Base-by-base conservation (phyloP, 2,329 filamentous ascomycete species). In the Colletotrichum filicis region DNA sequence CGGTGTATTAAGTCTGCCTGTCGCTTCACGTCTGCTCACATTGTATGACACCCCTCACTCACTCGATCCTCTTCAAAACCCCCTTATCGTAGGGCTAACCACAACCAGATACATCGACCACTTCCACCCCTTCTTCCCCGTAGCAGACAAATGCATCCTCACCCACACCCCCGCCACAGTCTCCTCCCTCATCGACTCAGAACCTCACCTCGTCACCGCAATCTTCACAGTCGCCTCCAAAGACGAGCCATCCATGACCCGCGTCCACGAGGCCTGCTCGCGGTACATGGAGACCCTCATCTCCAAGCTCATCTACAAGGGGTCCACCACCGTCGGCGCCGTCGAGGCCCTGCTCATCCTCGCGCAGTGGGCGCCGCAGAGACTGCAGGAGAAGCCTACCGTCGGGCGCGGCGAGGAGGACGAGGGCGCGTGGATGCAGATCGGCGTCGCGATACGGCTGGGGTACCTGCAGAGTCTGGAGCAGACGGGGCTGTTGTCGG, bases 401-500 rank as follows among this genome's bases (percentile, higher is more conserved):
- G 90, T 94, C 24, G 92, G 92, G 0, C 87, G 92, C 68, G 92
- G 92, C 9, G 92, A 94, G 79, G 92, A 94, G 78, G 92, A 94
- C 76, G 88, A 92, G 57, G 92, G 92, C 35, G 92, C 92, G 0
- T 94, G 92, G 92, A 94, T 94, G 92, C 91, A 94, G 76, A 91
- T 94, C 6, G 92, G 92, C 1, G 87, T 92, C 24, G 92, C 92
- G 3, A 82, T 94, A 7, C 87, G 92, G 7, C 88, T 93, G 3
- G 92, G 90, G 0, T 94, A 94, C 78, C 92, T 92, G 63, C 88
- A 94, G 19, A 90, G 90, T 1, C 84, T 94, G 22, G 92, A 94
- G 78, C 87, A 91, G 72, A 93, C 92, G 24, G 91, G 91, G 0
- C 91, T 94, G 76, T 86, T 90, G 56, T 61, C 68, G 2, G 88